phyloP scores from a whole-genome alignment of 2,329 filamentous ascomycete species.

The Diplocarpon rosae region DNA sequence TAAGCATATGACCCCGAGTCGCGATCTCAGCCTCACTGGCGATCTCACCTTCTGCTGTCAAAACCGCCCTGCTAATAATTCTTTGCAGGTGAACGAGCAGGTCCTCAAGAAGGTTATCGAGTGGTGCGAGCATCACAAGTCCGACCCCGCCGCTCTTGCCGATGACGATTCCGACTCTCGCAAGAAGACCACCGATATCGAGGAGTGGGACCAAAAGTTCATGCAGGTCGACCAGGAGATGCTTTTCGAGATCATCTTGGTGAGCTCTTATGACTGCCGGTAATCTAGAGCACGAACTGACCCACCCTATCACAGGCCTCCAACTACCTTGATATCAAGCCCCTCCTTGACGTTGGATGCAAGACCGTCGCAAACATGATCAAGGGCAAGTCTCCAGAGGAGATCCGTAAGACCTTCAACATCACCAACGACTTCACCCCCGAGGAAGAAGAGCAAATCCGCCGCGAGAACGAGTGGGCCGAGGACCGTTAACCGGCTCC shows the following conservation, averaged over 20 bases:
- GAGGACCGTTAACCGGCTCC: constrained; percentile 54
- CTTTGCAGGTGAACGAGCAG: constrained; percentile 67
- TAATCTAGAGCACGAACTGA: constrained; percentile 6
- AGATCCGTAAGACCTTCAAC: constrained; percentile 99
- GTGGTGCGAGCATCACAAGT: constrained; percentile 93
- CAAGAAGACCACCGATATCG: constrained; percentile 98
- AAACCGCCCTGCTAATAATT: constrained; percentile 8
- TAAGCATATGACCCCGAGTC: constrained; percentile 29
- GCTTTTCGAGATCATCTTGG: constrained; percentile 98
- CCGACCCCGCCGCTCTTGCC: constrained; percentile 68
- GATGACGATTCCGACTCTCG: constrained; percentile 90
- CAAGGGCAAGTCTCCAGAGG: constrained; percentile 98
- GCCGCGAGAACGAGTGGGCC: constrained; percentile 83
- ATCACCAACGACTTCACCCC: constrained; percentile 99
- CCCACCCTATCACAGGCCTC: constrained; percentile 51
- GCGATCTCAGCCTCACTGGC: not conserved
- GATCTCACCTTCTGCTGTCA: constrained; percentile 4
- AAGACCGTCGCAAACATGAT: constrained; percentile 99
- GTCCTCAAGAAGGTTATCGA: constrained; percentile 95
- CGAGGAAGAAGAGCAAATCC: constrained; percentile 97
- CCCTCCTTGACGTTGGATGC: constrained; percentile 92
- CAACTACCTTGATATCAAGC: constrained; percentile 99
- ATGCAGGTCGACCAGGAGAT: constrained; percentile 99
- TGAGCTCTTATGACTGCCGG: constrained; percentile 36
- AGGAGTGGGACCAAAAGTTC: constrained; percentile 99